These are phyloP conservation scores for Penicillium sp. DNA, from an alignment of 2,329 filamentous ascomycete species.

Conservation along the genomic window DNA sequence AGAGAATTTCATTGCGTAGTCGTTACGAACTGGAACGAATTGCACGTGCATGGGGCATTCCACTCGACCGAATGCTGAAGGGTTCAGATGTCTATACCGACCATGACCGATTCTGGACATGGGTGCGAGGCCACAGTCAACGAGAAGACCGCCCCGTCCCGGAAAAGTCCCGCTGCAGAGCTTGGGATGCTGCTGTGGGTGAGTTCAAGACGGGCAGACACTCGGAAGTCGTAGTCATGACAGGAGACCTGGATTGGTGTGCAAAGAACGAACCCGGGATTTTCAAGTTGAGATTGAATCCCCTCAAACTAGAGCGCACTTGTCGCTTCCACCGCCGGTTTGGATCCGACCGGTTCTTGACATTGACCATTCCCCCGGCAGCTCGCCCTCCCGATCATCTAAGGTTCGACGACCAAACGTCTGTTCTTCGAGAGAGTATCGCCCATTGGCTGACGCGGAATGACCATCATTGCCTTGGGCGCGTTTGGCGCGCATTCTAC, in stretches of 20 bases:
- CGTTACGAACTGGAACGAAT: constrained; percentile 39
- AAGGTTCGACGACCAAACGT: constrained; percentile 19
- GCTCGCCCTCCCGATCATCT: constrained; percentile 26
- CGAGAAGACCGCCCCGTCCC: constrained; percentile 24
- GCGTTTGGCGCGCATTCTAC: constrained; percentile 44
- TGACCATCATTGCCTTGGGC: constrained; percentile 39
- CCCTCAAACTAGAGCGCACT: constrained; percentile 39
- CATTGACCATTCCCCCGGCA: constrained; percentile 35
- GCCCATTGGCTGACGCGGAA: constrained; percentile 39
- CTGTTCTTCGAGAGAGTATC: constrained; percentile 32
- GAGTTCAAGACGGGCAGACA: constrained; percentile 31
- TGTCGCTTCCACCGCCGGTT: constrained; percentile 46
- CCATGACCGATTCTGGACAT: constrained; percentile 34
- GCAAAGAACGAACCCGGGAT: constrained; percentile 29
- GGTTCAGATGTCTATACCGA: constrained; percentile 21
- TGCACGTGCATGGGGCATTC: constrained; percentile 27
- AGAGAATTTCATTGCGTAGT: constrained; percentile 30
- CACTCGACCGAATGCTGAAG: constrained; percentile 29
- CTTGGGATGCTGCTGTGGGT: constrained; percentile 34
- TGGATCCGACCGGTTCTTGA: constrained; percentile 45
- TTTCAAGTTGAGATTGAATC: constrained; percentile 39
- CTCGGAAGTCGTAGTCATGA: constrained; percentile 39
- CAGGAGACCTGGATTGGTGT: constrained; percentile 40
- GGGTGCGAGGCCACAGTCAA: constrained; percentile 25
- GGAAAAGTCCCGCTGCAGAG: constrained; percentile 27